Base-by-base conservation (phyloP, 257 asterid species). In the Cinchona pubescens region DNA sequence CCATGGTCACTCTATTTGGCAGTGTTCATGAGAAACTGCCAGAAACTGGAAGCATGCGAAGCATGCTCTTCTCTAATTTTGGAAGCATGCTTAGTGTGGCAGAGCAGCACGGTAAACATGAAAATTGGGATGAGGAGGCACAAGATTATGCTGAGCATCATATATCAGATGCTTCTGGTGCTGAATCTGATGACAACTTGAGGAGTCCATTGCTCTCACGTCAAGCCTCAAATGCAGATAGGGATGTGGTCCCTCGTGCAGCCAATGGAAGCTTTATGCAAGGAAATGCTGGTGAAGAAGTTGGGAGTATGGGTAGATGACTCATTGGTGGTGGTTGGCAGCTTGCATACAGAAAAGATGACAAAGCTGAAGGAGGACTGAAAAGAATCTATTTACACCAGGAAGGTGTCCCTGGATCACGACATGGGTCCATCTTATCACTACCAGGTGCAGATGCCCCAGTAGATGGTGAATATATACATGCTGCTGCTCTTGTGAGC, bases 251-350 rank as follows among this genome's bases (percentile, higher is more conserved):
- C 14, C 72, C 77, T 0, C 84, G 46, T 37, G 40, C 80, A 72
- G 69, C 81, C 49, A 74, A 49, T 66, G 82, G 72, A 30, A 83
- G 87, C 77, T 74, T 73, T 60, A 61, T 71, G 40, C 72, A 43
- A 7, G 76, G 74, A 55, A 45, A 63, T 48, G 75, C 61, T 1
- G 86, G 87, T 51, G 97, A 91, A 71, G 89, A 89, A 25, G 82
- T 85, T 42, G 83, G 87, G 19, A 83, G 89, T 1, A 80, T 92
- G 85, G 98, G 97, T 8, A n/a, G n/a, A n/a, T n/a, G n/a, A n/a
- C n/a, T n/a, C n/a, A 93, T 95, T 5, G 98, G 99, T 19, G 96
- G 97, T 11, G 99, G 99, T 45, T 95, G 99, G 99, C 96, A 92
- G 79, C 82, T 95, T 60, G 99, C 99, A 0, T 95, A 95, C 59